Conservation (phyloP, 23 red algal species). For the Gracilaria domingensis region DNA sequence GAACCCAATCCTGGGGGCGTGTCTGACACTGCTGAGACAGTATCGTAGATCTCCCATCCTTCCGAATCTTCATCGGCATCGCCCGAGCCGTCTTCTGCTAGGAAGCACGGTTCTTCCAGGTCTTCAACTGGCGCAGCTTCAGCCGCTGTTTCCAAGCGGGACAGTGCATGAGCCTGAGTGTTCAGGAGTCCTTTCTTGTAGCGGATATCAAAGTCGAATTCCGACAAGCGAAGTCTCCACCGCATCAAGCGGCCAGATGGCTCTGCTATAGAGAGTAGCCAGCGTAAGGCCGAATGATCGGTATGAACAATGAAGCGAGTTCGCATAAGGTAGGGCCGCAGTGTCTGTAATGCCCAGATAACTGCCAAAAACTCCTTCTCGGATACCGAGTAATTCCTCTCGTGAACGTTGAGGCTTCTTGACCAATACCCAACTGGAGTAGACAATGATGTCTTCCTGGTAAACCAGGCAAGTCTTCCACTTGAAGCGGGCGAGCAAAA, state of each 20-base stretch:
- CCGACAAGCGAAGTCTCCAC: no score
- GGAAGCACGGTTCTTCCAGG: neutral
- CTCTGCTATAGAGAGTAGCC: neutral
- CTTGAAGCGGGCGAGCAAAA: constrained; percentile 31
- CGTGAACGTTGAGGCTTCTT: neutral
- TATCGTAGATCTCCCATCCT: neutral
- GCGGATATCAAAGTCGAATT: no score
- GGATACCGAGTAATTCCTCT: constrained; percentile 3
- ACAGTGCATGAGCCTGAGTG: neutral
- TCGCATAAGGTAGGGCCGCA: constrained; percentile 10
- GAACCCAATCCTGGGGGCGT: neutral
- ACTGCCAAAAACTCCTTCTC: constrained; percentile 26
- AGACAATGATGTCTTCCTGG: constrained; percentile 56
- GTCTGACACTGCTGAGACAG: neutral
- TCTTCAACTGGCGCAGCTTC: neutral
- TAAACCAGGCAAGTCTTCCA: constrained; percentile 29
- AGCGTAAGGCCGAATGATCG: constrained; percentile 22
- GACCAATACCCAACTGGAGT: constrained; percentile 30
- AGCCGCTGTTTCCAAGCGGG: neutral
- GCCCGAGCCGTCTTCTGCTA: neutral
- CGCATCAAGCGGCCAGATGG: no score
- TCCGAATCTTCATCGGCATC: neutral
- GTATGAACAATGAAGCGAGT: neutral
- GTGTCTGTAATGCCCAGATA: constrained; percentile 28
- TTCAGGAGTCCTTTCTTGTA: no score